These are phyloP conservation scores for Plasmodium ovale DNA, from an alignment of 169 alveolate species.

Conservation along the genomic window DNA sequence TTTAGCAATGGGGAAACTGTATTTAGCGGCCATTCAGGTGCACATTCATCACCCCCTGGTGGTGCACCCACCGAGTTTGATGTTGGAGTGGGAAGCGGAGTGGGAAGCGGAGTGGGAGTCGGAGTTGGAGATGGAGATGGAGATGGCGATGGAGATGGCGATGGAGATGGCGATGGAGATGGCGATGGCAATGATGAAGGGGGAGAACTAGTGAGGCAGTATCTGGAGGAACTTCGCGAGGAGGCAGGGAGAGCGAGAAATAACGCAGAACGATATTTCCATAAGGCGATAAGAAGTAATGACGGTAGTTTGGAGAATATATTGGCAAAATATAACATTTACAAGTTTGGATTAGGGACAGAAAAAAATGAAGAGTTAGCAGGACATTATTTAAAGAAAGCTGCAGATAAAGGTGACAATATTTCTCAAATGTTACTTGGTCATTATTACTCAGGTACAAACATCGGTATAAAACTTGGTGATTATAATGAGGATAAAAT, in stretches of 20 bases:
- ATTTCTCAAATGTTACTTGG: conserved; percentile 89
- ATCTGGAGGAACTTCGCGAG: conserved; percentile 15
- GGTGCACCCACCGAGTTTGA: not conserved
- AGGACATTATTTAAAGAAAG: conserved; percentile 83
- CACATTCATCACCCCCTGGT: not conserved
- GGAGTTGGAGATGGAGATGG: not conserved
- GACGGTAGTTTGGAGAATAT: conserved; percentile 47
- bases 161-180: not conserved
- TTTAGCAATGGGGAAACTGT: not conserved
- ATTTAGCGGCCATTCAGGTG: not conserved
- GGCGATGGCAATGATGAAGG: not conserved
- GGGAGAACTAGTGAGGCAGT: conserved; percentile 43
- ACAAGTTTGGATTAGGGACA: conserved; percentile 86
- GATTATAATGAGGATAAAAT: conserved; percentile 82
- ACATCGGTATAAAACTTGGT: conserved; percentile 85
- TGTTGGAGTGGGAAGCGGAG: not conserved
- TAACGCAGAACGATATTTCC: conserved; percentile 64
- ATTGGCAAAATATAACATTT: conserved; percentile 81
- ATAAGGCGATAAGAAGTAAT: conserved; percentile 47
- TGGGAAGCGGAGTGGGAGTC: not conserved
- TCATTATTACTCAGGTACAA: conserved; percentile 90
- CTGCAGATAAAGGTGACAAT: conserved; percentile 90
- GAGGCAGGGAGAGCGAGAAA: conserved; percentile 4
- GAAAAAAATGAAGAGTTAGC: conserved; percentile 84
- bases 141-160: not conserved